Conservation (phyloP, 805 yeast genomes). For the Ogataea naganishii region DNA sequence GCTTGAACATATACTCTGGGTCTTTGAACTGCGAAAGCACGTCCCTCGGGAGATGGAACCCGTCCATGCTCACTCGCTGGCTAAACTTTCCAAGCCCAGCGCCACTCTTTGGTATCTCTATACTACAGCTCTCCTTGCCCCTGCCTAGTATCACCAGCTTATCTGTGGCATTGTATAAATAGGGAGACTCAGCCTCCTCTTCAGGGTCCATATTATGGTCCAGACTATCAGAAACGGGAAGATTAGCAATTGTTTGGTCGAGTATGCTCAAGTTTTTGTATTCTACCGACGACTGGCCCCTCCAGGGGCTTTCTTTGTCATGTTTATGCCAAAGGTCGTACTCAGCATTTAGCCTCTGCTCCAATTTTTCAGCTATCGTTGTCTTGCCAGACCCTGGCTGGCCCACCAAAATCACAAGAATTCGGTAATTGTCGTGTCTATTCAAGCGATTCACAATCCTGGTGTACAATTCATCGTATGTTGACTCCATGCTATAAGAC, state of each 20-base stretch:
- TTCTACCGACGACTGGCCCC: slow-evolving; percentile 3
- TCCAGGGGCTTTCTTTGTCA: slow-evolving; percentile 14
- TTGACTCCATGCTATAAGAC: too few relatives aligned
- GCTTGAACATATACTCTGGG: slow-evolving; percentile 44
- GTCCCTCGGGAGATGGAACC: slow-evolving; percentile 55
- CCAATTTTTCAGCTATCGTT: slow-evolving; percentile 46
- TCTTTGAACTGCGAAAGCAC: slow-evolving; percentile 42
- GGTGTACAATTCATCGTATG: too few relatives aligned
- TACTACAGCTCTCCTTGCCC: neutral
- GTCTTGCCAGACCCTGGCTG: slow-evolving; percentile 85
- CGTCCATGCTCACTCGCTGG: slow-evolving; percentile 62
- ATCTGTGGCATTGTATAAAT: slow-evolving; percentile 20
- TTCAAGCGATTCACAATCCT: slow-evolving; percentile 2
- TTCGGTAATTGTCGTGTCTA: slow-evolving; percentile 27
- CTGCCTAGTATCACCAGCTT: neutral
- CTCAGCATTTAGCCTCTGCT: slow-evolving; percentile 27
- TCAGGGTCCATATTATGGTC: too few relatives aligned
- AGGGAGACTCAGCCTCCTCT: slow-evolving; percentile 7
- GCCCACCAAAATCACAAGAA: slow-evolving; percentile 58
- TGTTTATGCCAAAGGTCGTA: too few relatives aligned
- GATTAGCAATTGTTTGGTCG: too few relatives aligned
- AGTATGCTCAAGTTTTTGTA: too few relatives aligned
- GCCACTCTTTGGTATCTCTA: slow-evolving; percentile 1
- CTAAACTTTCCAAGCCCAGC: too few relatives aligned
- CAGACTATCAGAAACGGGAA: too few relatives aligned